A percentile compares a stretch with the other conserved stretches of the same genome.
Conservation (phyloP, 495 filamentous ascomycete species). For the Aspergillus sparsus region DNA sequence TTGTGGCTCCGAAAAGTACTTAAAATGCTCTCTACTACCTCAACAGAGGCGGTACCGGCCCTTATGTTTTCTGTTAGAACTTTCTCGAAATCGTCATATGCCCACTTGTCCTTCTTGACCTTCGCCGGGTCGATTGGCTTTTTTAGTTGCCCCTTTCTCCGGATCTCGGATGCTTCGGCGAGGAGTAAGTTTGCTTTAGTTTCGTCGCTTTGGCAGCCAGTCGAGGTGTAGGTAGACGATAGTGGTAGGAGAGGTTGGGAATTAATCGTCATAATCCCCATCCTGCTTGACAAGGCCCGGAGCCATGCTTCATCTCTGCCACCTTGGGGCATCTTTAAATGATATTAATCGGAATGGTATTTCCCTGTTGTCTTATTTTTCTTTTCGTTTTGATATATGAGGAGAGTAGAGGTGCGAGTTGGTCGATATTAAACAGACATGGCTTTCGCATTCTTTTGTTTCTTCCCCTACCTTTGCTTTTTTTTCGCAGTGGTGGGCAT, state of each 20-base stretch:
- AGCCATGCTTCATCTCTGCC: conserved; percentile 18
- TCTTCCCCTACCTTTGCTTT: no score
- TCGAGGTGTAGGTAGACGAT: neutral
- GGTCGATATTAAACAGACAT: no score
- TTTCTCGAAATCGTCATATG: conserved; percentile 16
- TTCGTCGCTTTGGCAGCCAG: conserved; percentile 6
- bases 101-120: conserved; percentile 19
- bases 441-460: no score
- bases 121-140: neutral
- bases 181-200: conserved; percentile 13
- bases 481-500: no score
- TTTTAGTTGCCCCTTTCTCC: conserved; percentile 15
- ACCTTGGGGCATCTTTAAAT: conserved; percentile 9
- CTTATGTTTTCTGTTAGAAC: conserved; percentile 11
- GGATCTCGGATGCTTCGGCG: conserved; percentile 15
- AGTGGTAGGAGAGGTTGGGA: conserved; percentile 7
- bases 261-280: conserved; percentile 3
- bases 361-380: no score
- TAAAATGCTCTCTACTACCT: conserved; percentile 14
- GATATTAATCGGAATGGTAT: neutral
- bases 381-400: neutral
- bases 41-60: conserved; percentile 2
- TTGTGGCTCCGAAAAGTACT: conserved; percentile 15
- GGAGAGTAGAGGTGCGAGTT: neutral
- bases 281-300: conserved; percentile 15